A percentile compares a stretch with the other conserved stretches of the same genome.
Conservation (phyloP, 2,329 filamentous ascomycete species). For the Allantophomopsis cytisporea region DNA sequence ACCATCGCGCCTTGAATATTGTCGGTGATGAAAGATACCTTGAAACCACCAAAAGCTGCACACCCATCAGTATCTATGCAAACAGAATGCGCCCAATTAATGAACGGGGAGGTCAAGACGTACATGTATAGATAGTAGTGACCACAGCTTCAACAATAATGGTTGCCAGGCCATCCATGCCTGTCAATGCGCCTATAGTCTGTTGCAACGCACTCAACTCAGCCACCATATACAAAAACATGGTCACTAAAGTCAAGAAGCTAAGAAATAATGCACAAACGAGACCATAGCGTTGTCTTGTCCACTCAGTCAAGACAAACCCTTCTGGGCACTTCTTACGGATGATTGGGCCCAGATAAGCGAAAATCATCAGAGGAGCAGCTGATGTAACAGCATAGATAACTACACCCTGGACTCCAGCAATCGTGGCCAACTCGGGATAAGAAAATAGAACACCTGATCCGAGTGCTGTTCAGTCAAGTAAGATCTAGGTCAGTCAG, state of each 20-base stretch:
- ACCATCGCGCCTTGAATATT: constrained; percentile 74
- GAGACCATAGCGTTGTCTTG: constrained; percentile 61
- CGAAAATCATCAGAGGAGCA: constrained; percentile 62
- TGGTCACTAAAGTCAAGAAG: constrained; percentile 63
- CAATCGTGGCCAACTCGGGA: constrained; percentile 65
- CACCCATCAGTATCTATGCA: neutral
- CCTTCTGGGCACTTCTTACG: constrained; percentile 69
- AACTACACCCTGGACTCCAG: constrained; percentile 65
- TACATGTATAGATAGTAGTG: constrained; percentile 76
- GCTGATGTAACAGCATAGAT: constrained; percentile 63
- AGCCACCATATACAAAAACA: constrained; percentile 80
- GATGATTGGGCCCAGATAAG: constrained; percentile 62
- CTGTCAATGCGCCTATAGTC: constrained; percentile 61
- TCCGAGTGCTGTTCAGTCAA: constrained; percentile 49
- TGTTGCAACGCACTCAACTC: constrained; percentile 74
- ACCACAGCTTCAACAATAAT: constrained; percentile 67
- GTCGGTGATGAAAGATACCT: constrained; percentile 74
- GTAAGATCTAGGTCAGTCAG: constrained; percentile 26
- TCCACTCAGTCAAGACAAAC: constrained; percentile 78
- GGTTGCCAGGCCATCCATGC: constrained; percentile 58
- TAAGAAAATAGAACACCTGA: constrained; percentile 77
- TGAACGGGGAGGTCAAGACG: constrained; percentile 7
- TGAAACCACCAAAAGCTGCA: constrained; percentile 65
- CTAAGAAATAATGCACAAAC: constrained; percentile 61
- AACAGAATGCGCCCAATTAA: neutral